Base-by-base conservation (phyloP, 306 rosid genomes). In the Citrullus colocynthis region DNA sequence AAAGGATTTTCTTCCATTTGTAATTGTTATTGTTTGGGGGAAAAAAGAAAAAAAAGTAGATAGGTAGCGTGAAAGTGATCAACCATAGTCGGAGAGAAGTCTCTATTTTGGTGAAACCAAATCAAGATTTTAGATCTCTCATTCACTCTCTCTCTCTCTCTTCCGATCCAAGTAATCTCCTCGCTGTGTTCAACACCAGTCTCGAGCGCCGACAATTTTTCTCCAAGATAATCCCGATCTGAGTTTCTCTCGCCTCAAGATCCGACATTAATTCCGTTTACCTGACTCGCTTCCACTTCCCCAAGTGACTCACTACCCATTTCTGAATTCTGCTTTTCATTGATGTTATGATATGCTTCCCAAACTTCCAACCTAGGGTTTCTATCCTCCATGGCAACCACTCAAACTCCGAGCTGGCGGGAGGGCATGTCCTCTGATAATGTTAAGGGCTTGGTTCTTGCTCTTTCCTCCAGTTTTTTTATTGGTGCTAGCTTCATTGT, bases 401-500 rank as follows among this genome's bases (percentile, higher is more conserved):
- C 77, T 45, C 76, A 12, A 72, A 78, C 76, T 76, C 79, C 70
- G 30, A 79, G 76, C 79, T 81, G 80, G 63, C 79, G 83, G 48
- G 84, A 82, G 82, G 98, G 94, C 6, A 90, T 93, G 96, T 91
- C 98, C 75, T 80, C 93, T 41, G 98, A 91, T 24, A 93, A 93
- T 62, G 42, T 93, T 5, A 93, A 91, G 60, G 98, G 98, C 52
- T 78, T 93, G 37, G 77, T 85, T 59, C 94, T 93, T 39, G 98
- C 89, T 78, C 89, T 93, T 20, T 93, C 98, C 1, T 93, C 98
- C 0, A 93, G 98, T 82, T 78, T 93, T 62, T 93, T 93, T 75
- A 93, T 93, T 55, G 98, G 98, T 20, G 95, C 92, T 37, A 91
- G 97, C 71, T 93, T 93, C 86, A 93, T 93, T 78, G 97, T 93